phyloP scores from a whole-genome alignment of 192 early-diverging fungal genomes.

The Coemansia aciculifera region DNA sequence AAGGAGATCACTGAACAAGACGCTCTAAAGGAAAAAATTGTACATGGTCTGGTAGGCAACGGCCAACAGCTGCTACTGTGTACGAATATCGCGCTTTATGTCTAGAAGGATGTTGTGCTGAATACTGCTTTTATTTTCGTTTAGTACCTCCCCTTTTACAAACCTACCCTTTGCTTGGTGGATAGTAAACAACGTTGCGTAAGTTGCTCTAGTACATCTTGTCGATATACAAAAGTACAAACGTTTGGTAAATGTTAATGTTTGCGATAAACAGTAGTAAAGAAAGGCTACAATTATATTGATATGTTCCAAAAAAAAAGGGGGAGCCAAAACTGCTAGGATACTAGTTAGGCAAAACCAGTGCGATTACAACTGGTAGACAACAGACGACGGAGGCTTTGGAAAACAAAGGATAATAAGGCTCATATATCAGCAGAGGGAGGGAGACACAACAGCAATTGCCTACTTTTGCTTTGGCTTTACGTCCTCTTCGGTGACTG shows the following conservation, averaged over 20 bases:
- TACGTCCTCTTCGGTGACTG: constrained; percentile 75
- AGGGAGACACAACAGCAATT: constrained; percentile 30
- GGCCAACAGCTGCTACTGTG: neutral
- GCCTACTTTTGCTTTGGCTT: constrained; percentile 66
- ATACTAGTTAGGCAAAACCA: neutral
- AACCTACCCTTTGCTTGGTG: neutral
- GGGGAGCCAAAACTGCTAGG: neutral
- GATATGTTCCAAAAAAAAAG: neutral
- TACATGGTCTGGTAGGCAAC: neutral
- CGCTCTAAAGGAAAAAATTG: neutral
- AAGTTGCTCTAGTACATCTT: neutral
- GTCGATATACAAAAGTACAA: neutral
- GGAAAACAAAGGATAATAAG: neutral
- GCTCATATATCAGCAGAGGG: neutral
- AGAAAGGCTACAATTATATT: constrained; percentile 1
- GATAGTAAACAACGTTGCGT: neutral
- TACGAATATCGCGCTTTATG: neutral
- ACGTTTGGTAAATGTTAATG: neutral
- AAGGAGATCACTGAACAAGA: neutral
- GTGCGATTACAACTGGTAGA: neutral
- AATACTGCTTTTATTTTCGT: neutral
- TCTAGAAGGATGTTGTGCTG: neutral
- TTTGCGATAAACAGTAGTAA: neutral
- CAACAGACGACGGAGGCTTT: neutral
- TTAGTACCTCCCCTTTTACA: neutral